Evolutionary conservation across 2,329 filamentous ascomycete species (phyloP), one percentile per base, ranked within the genome.

Genomic region (Colletotrichum tropicale): DNA sequence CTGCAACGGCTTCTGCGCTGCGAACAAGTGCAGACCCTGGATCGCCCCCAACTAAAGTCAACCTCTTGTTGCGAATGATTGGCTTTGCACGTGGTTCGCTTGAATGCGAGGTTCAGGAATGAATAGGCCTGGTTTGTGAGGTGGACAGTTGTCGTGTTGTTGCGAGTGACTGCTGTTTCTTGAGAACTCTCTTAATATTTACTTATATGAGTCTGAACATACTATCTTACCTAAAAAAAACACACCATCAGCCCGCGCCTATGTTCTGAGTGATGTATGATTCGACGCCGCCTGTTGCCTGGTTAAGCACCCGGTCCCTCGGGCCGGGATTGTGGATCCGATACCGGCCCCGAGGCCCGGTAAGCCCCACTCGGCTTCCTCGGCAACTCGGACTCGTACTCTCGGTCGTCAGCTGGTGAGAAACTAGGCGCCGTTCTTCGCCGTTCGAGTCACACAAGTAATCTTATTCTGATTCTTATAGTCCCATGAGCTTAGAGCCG

Each of bases 1-100:
- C 82, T 88, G 86, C 79, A 85, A 83, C 26, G 86, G 86, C 7
- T 85, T 83, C 77, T 88, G 87, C 70, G 85, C 85, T 4, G 86
- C 84, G 6, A 83, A 82, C 34, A 82, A 81, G 67, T 88, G 86
- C 79, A 82, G 85, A 26, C 84, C 86, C 5, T 88, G 82, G 82
- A 78, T 80, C 3, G n/a, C 43, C 12, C 43, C 43, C 6, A 52
- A 52, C n/a, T 52, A 52, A 13, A 5, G 5, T 48, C 9, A 9
- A 12, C 0, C 3, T 0, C 1, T 6, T 6, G 18, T n/a, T 12
- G 9, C 18, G 5, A 48, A n/a, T n/a, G 18, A 0, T n/a, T 48
- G 1, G 38, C 38, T 12, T 48, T 48, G 2, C 38, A n/a, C 38
- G n/a, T 21, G 6, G 43, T n/a, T 48, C 1, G 38, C 10, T 1